Evolutionary conservation across 768 basidiomycete species (phyloP), one percentile per base, ranked within the genome.

Genomic region (Solioccasus polychromus): DNA sequence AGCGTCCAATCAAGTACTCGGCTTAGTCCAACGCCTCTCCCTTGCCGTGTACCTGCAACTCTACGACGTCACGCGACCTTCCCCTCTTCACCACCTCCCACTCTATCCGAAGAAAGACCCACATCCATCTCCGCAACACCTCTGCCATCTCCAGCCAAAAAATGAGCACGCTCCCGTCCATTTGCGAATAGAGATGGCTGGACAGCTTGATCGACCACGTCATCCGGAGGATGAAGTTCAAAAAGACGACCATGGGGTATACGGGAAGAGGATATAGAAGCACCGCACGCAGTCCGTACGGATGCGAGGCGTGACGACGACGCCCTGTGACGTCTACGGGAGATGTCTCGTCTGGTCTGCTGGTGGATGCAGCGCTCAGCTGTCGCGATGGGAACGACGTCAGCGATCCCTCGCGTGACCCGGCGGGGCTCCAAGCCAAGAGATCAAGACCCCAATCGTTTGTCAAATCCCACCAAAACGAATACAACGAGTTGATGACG

Each of bases 381-480:
- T 76, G 74, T 23, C 73, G 59, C n/a, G 70, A 74, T 24, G 75
- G 71, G 20, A 78, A 67, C 23, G 69, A 49, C 72, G 11, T 71
- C 22, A 71, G 72, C n/a, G 71, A 69, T 47, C 59, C 66, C 39
- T 36, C 48, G 55, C 53, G 39, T 61, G 62, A 47, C 42, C 50
- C 19, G 55, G 61, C 50, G 45, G 63, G 49, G 29, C 60, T 54
- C 24, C 62, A 51, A 42, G 74, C 75, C 47, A 98, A 70, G 34
- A 97, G 69, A 35, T 83, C 79, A 44, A 99, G 74, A 5, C 96
- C 96, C 94, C 95, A 99, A 63, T 99, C 96, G 63, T 95, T 90
- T 38, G 91, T 92, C 34, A 98, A 78, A 67, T 98, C 96, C 96
- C 96, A 99, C 90, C 92, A 99, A 66, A 95, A 98, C 3, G 93